These are phyloP conservation scores for Litsea cubeba DNA, from an alignment of 164 flowering plant species.

Conservation along the genomic window DNA sequence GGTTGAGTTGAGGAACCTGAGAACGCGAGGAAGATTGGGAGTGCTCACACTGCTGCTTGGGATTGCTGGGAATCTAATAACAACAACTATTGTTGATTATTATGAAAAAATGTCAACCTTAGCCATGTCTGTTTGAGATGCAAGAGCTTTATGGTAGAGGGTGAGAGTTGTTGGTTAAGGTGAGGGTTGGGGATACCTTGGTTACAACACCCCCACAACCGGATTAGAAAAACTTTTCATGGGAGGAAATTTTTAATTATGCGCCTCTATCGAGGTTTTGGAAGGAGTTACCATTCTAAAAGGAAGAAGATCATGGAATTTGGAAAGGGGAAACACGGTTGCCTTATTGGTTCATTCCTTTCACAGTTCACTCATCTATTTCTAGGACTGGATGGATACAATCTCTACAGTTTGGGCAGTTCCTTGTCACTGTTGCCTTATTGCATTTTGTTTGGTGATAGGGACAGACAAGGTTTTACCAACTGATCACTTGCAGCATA, in stretches of 20 bases:
- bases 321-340: neutral
- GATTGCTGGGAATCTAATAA: neutral
- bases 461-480: neutral
- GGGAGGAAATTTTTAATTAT: neutral
- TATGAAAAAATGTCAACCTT: neutral
- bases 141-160: neutral
- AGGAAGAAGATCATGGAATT: neutral
- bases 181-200: neutral
- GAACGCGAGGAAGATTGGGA: neutral
- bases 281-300: neutral
- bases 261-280: neutral
- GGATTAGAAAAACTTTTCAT: neutral
- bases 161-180: neutral
- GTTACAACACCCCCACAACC: no score
- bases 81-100: neutral
- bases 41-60: neutral
- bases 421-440: neutral
- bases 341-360: neutral
- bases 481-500: neutral
- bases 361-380: neutral
- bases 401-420: neutral
- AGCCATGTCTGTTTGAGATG: neutral
- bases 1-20: conserved; percentile 1
- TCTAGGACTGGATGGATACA: neutral
- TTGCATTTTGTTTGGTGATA: neutral